These are phyloP conservation scores for Backusella tarrabulga DNA, from an alignment of 192 early-diverging fungal genomes.

Conservation along the genomic window DNA sequence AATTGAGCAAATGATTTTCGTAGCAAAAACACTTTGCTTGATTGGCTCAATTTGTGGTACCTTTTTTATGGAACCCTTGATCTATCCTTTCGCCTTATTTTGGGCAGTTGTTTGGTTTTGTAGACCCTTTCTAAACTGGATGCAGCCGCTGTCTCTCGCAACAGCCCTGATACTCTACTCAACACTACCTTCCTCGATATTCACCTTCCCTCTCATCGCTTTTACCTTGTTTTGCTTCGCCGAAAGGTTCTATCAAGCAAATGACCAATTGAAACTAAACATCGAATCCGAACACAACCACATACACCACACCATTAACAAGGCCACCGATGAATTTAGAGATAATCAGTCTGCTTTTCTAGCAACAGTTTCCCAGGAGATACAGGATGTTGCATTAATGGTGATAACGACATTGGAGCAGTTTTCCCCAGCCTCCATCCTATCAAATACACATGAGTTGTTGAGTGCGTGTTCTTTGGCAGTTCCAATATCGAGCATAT, in stretches of 20 bases:
- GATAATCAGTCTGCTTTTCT: constrained; percentile 33
- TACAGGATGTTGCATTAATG: constrained; percentile 47
- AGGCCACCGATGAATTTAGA: not conserved
- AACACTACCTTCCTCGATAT: not conserved
- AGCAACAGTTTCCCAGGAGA: constrained; percentile 41
- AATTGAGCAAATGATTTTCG: constrained; percentile 8
- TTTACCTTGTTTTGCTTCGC: not conserved
- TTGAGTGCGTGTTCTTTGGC: constrained; percentile 54
- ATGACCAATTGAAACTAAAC: not conserved
- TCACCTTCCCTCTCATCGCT: not conserved
- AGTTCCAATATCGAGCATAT: constrained; percentile 51
- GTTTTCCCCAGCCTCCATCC: constrained; percentile 44
- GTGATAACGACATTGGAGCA: constrained; percentile 49
- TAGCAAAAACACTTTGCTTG: not conserved
- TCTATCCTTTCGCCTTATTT: not conserved
- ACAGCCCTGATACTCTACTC: not conserved
- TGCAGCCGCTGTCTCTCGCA: not conserved
- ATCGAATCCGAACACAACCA: not conserved
- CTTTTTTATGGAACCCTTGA: not conserved
- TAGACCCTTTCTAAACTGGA: not conserved
- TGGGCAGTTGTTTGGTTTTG: not conserved
- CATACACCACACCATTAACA: not conserved
- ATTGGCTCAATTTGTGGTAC: not conserved
- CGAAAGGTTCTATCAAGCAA: not conserved
- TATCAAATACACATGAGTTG: constrained; percentile 48